These are phyloP conservation scores for Senna siamea DNA, from an alignment of 306 rosid genomes.

Conservation along the genomic window DNA sequence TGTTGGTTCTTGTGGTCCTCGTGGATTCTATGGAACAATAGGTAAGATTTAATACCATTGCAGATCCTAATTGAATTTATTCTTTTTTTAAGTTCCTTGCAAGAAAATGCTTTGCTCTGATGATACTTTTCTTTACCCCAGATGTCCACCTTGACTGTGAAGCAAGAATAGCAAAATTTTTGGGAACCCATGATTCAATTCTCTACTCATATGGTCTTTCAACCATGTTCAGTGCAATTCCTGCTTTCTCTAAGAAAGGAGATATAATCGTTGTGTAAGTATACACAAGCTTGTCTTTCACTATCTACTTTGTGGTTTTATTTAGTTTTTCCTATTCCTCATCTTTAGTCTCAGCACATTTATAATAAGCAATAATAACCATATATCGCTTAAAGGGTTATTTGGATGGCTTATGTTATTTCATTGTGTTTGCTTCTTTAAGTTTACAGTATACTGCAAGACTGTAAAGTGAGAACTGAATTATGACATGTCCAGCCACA, in stretches of 20 bases:
- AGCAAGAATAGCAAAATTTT: conserved; percentile 89
- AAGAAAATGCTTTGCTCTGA: conserved; percentile 30
- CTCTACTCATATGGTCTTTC: conserved; percentile 95
- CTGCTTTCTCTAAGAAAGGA: conserved; percentile 93
- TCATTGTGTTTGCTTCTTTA: conserved; percentile 17
- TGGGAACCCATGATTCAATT: conserved; percentile 99
- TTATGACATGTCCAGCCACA: conserved; percentile 4
- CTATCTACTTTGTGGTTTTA: conserved; percentile 10
- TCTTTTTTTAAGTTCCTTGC: not conserved
- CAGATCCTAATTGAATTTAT: not conserved
- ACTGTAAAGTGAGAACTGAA: conserved; percentile 19
- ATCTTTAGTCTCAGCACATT: conserved; percentile 23
- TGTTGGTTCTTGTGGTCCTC: conserved; percentile 99
- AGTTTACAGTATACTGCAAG: not conserved
- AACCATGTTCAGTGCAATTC: conserved; percentile 98
- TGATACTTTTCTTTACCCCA: conserved; percentile 43
- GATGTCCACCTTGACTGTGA: conserved; percentile 99
- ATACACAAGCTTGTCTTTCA: conserved; percentile 32
- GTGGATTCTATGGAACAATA: conserved; percentile 95
- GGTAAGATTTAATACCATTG: conserved; percentile 57
- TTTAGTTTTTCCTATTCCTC: conserved; percentile 12
- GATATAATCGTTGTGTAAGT: conserved; percentile 95
- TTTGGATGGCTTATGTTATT: conserved; percentile 9
- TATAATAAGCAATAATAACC: conserved; percentile 11
- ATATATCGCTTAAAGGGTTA: conserved; percentile 11